Evolutionary conservation across 2,329 filamentous ascomycete genomes (phyloP), one percentile per base, ranked within the genome.

Genomic region (Fusarium sp.): DNA sequence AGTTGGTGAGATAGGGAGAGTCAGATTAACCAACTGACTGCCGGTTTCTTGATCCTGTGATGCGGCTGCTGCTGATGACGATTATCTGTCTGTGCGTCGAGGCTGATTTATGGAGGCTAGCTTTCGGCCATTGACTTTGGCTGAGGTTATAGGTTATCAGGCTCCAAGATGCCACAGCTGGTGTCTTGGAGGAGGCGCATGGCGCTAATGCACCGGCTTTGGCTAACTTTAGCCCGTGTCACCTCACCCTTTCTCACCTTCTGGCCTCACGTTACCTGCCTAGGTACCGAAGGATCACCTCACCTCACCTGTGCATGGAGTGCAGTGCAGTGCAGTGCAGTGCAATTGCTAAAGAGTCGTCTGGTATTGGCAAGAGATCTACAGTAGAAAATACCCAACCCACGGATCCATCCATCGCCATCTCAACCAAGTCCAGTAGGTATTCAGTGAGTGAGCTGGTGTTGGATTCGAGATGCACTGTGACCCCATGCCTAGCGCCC

Each of bases 131-230:
- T 22, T 31, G 40, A n/a, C 26, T 35, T 15, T 7, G 36, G 44
- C 45, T 25, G n/a, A n/a, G n/a, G n/a, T n/a, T n/a, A n/a, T n/a
- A 43, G 15, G 19, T 19, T 40, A 62, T 43, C 32, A 34, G 38
- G 22, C 35, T 43, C 12, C 11, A 42, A 61, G 32, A 49, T 35
- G 39, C 41, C 8, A 29, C 29, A 35, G 25, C 45, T 46, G 56
- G 58, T 61, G 44, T 44, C 47, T 58, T 41, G 39, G 31, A 24
- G 19, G 53, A 42, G 58, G 52, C 41, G 53, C 58, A 51, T 50
- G 42, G 34, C 57, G 62, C 68, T 70, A 70, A 70, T 70, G 68
- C 66, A 69, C 46, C 46, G 65, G 59, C 53, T 62, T 62, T 56
- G 51, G 53, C 60, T 59, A 55, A 53, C 49, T 59, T 59, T 56